phyloP scores from a whole-genome alignment of 352 stramenopile species.

The Globisporangium mamillatum region DNA sequence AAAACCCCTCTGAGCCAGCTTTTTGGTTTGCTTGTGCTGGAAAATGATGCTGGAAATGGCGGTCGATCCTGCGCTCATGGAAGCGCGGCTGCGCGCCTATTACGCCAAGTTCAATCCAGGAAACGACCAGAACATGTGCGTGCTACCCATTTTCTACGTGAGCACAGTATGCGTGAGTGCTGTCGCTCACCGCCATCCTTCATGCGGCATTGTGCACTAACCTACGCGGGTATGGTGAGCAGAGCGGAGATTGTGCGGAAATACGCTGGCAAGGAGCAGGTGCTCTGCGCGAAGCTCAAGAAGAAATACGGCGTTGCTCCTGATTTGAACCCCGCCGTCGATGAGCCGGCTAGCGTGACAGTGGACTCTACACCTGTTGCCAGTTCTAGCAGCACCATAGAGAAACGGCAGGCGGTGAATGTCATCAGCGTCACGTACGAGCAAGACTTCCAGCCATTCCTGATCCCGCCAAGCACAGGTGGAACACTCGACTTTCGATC shows the following conservation, averaged over 20 bases:
- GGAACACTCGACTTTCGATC: slow-evolving; percentile 52
- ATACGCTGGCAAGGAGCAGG: slow-evolving; percentile 56
- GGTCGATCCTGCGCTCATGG: slow-evolving; percentile 24
- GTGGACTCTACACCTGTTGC: background rate
- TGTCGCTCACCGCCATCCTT: background rate
- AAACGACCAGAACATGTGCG: slow-evolving; percentile 79
- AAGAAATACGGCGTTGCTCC: slow-evolving; percentile 77
- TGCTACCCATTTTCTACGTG: background rate
- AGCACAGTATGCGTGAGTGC: background rate
- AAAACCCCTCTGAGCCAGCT: no score
- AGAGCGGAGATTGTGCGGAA: slow-evolving; percentile 73
- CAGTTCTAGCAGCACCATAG: background rate
- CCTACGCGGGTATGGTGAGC: background rate
- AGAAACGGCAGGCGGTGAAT: background rate
- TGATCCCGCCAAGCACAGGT: slow-evolving; percentile 9
- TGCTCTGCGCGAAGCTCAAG: slow-evolving; percentile 62
- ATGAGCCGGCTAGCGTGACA: background rate
- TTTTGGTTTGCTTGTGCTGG: no score
- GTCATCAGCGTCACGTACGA: slow-evolving; percentile 26
- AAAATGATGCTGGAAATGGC: background rate
- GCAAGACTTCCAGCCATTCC: slow-evolving; percentile 29
- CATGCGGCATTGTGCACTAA: background rate
- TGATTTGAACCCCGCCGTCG: slow-evolving; percentile 19
- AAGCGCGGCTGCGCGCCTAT: slow-evolving; percentile 60
- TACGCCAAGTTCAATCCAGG: slow-evolving; percentile 74